phyloP scores from a whole-genome alignment of 805 yeast species.

The Myxozyma melibiosi region DNA sequence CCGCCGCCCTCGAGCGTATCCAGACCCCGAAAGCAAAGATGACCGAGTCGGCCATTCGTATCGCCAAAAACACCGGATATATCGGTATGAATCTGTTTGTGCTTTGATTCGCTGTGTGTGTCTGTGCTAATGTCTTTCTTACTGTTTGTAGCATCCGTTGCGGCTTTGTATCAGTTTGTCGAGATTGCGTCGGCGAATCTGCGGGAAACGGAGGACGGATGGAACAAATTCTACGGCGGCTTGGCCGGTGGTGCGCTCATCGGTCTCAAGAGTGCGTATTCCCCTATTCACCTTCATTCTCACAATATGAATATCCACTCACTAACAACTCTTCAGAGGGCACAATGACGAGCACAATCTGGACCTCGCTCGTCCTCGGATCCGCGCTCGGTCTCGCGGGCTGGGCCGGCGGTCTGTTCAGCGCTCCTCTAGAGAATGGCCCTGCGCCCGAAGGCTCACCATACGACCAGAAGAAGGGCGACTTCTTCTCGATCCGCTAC shows the following conservation, averaged over 20 bases:
- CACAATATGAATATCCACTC: neutral
- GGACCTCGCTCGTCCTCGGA: conserved; percentile 22
- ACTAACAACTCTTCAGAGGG: conserved; percentile 6
- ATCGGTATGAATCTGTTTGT: neutral
- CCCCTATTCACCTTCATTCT: neutral
- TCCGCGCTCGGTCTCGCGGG: conserved; percentile 35
- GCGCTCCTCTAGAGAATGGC: conserved; percentile 40
- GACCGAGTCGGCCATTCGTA: conserved; percentile 6
- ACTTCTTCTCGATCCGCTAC: conserved; percentile 78
- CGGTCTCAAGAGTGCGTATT: conserved; percentile 14
- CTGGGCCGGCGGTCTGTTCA: conserved; percentile 56
- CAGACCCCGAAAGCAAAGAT: neutral
- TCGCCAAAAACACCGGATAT: conserved; percentile 11
- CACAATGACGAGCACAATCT: conserved; percentile 13
- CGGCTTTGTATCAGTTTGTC: conserved; percentile 50
- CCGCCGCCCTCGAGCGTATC: conserved; percentile 24
- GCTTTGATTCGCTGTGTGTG: neutral
- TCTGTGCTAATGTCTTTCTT: neutral
- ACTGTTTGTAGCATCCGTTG: conserved; percentile 47
- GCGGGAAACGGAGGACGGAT: conserved; percentile 63
- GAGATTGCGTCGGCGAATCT: conserved; percentile 57
- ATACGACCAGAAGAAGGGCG: conserved; percentile 35
- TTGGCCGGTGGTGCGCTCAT: conserved; percentile 23
- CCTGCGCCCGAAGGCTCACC: conserved; percentile 35
- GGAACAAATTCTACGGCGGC: conserved; percentile 45